These are phyloP conservation scores for Xylaria sp. DNA, from an alignment of 2,329 filamentous ascomycete species.

Conservation along the genomic window DNA sequence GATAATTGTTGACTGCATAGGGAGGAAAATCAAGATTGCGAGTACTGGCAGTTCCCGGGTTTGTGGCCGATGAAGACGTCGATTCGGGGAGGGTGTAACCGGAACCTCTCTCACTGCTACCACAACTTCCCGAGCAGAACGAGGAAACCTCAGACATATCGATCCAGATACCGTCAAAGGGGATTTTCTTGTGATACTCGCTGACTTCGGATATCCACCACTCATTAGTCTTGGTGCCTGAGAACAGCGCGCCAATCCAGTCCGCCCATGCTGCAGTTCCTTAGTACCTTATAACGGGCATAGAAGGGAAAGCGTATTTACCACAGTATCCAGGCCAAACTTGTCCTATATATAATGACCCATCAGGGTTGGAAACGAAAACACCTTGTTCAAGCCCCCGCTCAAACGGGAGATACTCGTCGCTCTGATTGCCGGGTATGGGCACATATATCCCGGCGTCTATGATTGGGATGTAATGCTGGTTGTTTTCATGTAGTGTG, in stretches of 20 bases:
- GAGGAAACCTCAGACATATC: slow-evolving; percentile 70
- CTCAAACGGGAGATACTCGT: slow-evolving; percentile 71
- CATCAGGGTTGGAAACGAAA: slow-evolving; percentile 69
- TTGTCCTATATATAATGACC: slow-evolving; percentile 66
- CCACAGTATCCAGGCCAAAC: slow-evolving; percentile 79
- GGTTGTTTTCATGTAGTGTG: slow-evolving; percentile 70
- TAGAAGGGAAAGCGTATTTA: slow-evolving; percentile 33
- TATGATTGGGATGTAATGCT: slow-evolving; percentile 80
- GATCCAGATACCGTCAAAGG: slow-evolving; percentile 67
- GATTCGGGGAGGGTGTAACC: slow-evolving; percentile 21
- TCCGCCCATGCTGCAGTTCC: slow-evolving; percentile 70
- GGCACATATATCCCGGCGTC: slow-evolving; percentile 78
- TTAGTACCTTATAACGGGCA: slow-evolving; percentile 15
- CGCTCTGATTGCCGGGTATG: slow-evolving; percentile 74
- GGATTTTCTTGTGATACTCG: slow-evolving; percentile 64
- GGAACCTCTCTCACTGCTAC: slow-evolving; percentile 63
- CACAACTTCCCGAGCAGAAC: slow-evolving; percentile 79
- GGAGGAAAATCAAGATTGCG: slow-evolving; percentile 79
- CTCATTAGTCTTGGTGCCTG: slow-evolving; percentile 69
- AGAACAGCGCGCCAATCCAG: slow-evolving; percentile 71
- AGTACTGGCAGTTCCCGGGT: slow-evolving; percentile 35
- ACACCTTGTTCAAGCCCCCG: slow-evolving; percentile 67
- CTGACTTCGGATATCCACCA: slow-evolving; percentile 76
- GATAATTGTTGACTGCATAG: slow-evolving; percentile 79
- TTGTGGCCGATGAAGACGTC: neutral